Evolutionary conservation across 371 early-diverging fungal genomes (phyloP), one percentile per base, ranked within the genome.

Genomic region (Blastocladiella emersonii): DNA sequence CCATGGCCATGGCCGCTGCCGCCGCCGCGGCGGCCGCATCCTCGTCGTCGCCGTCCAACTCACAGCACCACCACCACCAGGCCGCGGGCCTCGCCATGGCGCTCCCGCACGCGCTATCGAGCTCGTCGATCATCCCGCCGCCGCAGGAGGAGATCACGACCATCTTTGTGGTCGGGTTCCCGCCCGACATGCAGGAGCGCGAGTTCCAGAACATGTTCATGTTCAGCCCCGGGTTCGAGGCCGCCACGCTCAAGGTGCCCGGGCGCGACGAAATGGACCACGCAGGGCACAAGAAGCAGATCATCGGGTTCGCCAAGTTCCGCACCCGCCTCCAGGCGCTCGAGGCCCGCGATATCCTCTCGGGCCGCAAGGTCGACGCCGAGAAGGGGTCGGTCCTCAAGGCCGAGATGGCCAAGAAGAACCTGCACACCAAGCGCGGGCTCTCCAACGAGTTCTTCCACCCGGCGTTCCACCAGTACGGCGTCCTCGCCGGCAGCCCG

Each of bases 141-240:
- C n/a, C 39, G 34, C 61, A 66, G 61, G 79, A 78, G 56, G 78
- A 79, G 49, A 78, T 97, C 64, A 88, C 91, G 3, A 95, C 96
- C 51, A 93, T 97, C 65, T 97, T 95, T 79, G 93, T 95, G 3
- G 93, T 94, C 25, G 98, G 98, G 5, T 93, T 97, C 64, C 98
- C 98, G 30, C 93, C 95, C 41, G 94, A 97, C 74, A 91, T 95
- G 87, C 81, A 80, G 68, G 98, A 97, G 73, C 75, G 98, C 66
- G 98, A 97, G 75, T 95, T 97, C 68, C 92, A 92, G 67, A 95
- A 93, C 73, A 93, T 95, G 93, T 97, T 97, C 76, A 86, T 84
- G 7, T 95, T 97, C 70, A 85, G 87, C 15, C 83, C 88, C 23
- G 98, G 96, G 1, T 97, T 95, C 69, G 94, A 94, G 74, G 95